These are phyloP conservation scores for Epichloe gansuensis DNA, from an alignment of 2,329 filamentous ascomycete species.

Conservation along the genomic window DNA sequence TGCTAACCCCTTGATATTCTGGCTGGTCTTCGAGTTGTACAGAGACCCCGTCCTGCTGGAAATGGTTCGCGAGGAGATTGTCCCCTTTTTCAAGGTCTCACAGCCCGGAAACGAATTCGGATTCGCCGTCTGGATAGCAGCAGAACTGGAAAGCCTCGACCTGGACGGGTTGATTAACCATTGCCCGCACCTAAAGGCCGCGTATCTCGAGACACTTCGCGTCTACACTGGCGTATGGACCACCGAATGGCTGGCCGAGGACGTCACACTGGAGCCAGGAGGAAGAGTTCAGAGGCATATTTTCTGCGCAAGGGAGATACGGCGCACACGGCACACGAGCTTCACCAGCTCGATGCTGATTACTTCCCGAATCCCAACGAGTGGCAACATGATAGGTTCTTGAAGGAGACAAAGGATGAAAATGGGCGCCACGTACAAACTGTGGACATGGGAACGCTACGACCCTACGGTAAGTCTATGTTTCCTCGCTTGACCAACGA, in stretches of 20 bases:
- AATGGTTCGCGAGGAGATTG: conserved; percentile 27
- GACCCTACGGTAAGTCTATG: conserved; percentile 20
- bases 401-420: conserved; percentile 15
- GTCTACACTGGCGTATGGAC: conserved; percentile 25
- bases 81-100: conserved; percentile 17
- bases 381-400: conserved; percentile 24
- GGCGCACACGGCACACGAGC: conserved; percentile 21
- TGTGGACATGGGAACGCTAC: conserved; percentile 17
- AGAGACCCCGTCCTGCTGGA: conserved; percentile 25
- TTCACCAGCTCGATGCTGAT: conserved; percentile 23
- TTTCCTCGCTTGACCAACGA: background rate
- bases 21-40: conserved; percentile 30
- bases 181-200: conserved; percentile 27
- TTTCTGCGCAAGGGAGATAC: conserved; percentile 23
- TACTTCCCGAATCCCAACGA: conserved; percentile 21
- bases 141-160: conserved; percentile 22
- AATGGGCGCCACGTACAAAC: conserved; percentile 12
- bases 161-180: conserved; percentile 22
- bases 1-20: conserved; percentile 25
- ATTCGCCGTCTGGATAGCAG: conserved; percentile 22
- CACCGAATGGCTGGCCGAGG: conserved; percentile 19
- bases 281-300: conserved; percentile 12
- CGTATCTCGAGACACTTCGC: conserved; percentile 28
- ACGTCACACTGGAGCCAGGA: conserved; percentile 19
- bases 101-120: conserved; percentile 26